These are phyloP conservation scores for Polygonum aviculare DNA, from an alignment of 148 eudicot genomes.

Conservation along the genomic window DNA sequence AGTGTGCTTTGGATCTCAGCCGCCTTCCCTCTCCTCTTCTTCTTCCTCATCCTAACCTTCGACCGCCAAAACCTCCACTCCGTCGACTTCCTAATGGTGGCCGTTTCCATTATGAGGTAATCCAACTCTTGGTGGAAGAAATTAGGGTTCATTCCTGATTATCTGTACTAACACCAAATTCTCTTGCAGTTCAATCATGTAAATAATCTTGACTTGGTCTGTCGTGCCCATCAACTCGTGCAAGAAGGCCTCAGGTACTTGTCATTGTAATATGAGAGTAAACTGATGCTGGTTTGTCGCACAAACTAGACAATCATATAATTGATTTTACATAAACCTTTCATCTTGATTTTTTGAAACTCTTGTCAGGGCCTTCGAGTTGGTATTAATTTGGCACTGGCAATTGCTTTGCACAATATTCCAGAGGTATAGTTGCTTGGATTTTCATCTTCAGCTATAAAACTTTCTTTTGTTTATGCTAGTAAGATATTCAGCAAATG, in stretches of 20 bases:
- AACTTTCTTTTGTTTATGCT: not conserved
- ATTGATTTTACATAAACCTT: not conserved
- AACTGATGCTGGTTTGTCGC: not conserved
- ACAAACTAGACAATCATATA: not conserved
- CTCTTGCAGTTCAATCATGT: conserved; percentile 84
- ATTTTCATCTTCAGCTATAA: not conserved
- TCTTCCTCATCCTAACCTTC: too few species aligned
- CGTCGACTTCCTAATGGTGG: too few species aligned
- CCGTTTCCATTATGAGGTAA: too few species aligned
- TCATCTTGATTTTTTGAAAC: conserved; percentile 6
- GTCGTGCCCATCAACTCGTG: conserved; percentile 99
- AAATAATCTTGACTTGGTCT: conserved; percentile 92
- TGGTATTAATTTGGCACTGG: conserved; percentile 90
- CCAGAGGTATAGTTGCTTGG: conserved; percentile 60
- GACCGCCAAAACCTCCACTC: too few species aligned
- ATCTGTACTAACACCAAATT: not conserved
- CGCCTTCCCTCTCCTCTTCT: too few species aligned
- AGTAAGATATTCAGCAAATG: not conserved
- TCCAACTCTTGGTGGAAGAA: not conserved
- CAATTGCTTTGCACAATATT: conserved; percentile 94
- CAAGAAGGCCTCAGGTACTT: conserved; percentile 89
- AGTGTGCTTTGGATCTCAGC: too few species aligned
- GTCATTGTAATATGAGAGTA: not conserved
- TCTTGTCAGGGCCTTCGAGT: conserved; percentile 81
- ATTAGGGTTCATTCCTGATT: not conserved